Evolutionary conservation across 2,329 filamentous ascomycete genomes (phyloP).

Genomic region (Aspergillus pseudoterreus): DNA sequence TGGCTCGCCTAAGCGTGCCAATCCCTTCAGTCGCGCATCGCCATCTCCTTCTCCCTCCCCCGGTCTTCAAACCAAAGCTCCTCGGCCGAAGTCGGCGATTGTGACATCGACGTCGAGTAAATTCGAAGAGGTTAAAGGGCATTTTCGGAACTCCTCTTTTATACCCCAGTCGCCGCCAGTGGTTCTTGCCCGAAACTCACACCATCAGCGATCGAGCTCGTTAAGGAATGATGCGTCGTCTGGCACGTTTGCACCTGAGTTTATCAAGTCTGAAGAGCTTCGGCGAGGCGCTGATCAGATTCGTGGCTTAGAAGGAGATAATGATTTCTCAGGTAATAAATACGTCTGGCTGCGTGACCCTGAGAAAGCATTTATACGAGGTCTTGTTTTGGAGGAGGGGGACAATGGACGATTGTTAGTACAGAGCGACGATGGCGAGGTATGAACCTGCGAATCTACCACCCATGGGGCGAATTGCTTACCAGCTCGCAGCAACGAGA

Average conservation of each 20-base stretch:
- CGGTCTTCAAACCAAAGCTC: constrained; percentile 40
- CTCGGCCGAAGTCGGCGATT: constrained; percentile 71
- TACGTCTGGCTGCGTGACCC: constrained; percentile 96
- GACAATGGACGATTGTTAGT: constrained; percentile 68
- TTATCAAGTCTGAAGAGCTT: constrained; percentile 85
- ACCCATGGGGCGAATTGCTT: background rate
- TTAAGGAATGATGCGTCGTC: constrained; percentile 61
- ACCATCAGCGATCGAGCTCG: constrained; percentile 58
- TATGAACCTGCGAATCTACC: constrained; percentile 44
- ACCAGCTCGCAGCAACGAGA: constrained; percentile 68
- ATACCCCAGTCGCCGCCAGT: constrained; percentile 54
- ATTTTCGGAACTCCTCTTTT: constrained; percentile 65
- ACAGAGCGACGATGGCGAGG: constrained; percentile 88
- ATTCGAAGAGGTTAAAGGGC: constrained; percentile 45
- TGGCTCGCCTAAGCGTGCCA: constrained; percentile 71
- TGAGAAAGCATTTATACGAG: constrained; percentile 82
- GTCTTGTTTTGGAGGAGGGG: constrained; percentile 83
- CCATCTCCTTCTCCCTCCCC: constrained; percentile 62
- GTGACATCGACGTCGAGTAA: constrained; percentile 56
- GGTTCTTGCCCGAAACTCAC: constrained; percentile 37
- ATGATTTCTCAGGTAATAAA: constrained; percentile 97
- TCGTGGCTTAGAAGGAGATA: constrained; percentile 85
- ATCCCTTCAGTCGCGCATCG: constrained; percentile 66
- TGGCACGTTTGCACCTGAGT: constrained; percentile 89
- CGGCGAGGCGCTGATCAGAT: constrained; percentile 54